Evolutionary conservation across 352 stramenopile species (phyloP), one percentile per base, ranked within the genome.

Genomic region (Pythium periplocum): DNA sequence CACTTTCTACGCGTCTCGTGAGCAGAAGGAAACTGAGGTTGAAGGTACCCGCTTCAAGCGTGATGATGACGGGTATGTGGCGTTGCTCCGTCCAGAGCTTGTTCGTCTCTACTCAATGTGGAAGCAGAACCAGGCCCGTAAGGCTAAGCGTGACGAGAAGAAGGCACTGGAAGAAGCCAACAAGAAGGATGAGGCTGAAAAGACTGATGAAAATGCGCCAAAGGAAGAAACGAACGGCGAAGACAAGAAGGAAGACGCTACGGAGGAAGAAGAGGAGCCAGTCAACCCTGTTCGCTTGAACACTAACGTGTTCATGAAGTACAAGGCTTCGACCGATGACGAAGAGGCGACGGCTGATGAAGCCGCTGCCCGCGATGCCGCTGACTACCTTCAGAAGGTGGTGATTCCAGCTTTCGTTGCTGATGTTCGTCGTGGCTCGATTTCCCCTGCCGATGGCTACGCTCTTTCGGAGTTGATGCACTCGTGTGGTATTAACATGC

Each of bases 401-500:
- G 86, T 95, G 33, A 68, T 96, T 26, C 87, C 87, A 7, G 75
- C 81, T 8, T 94, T 96, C 59, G 69, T 96, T 2, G 67, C 75
- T 11, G 83, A 95, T 38, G 73, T 96, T n/a, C 83, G 85, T 37
- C 83, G 78, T 57, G 84, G 86, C 26, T 65, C 83, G 17, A 88
- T 96, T 33, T 78, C 74, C 2, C 83, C 88, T 6, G 72, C 81
- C 11, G 96, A 98, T 67, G 96, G 96, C 4, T 83, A 86, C 42
- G 82, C 81, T 37, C 78, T 99, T 3, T 97, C 90, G 32, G 89
- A 98, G 39, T 75, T 97, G 38, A 87, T 99, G 70, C 96, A 99
- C 69, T 87, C 87, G 57, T 88, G 81, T 64, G 96, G 96, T 48
- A 96, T 99, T 46, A 99, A 99, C 66, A 98, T 98, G 82, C 86